These are phyloP conservation scores for Melastoma malabathricum DNA, from an alignment of 345 rosid genomes.

Conservation along the genomic window DNA sequence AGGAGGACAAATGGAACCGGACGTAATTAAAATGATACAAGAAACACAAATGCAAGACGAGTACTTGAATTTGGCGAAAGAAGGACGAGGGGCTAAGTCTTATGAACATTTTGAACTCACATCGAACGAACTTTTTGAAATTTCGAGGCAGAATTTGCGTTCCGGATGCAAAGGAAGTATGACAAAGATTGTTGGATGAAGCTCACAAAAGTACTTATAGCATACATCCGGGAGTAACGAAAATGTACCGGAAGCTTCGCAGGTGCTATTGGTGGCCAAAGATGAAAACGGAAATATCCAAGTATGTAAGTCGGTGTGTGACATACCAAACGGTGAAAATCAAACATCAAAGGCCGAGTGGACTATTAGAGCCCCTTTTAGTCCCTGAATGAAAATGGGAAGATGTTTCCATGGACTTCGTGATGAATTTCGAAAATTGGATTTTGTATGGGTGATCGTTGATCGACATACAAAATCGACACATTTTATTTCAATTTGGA, in stretches of 20 bases:
- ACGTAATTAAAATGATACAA: no score
- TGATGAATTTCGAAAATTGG: background rate
- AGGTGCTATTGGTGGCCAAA: background rate
- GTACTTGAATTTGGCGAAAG: no score
- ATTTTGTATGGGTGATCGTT: background rate
- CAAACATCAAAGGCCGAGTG: background rate
- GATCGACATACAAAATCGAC: background rate
- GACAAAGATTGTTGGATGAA: background rate
- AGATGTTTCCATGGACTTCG: background rate
- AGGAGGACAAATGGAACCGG: no score
- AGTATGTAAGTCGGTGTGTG: background rate
- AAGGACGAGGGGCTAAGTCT: no score
- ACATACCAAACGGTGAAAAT: background rate
- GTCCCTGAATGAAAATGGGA: background rate
- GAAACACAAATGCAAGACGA: no score
- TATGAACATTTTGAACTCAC: no score
- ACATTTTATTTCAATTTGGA: background rate
- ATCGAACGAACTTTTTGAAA: background rate
- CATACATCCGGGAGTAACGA: background rate
- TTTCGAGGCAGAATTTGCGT: background rate
- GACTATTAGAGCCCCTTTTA: background rate
- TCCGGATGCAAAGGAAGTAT: background rate
- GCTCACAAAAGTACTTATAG: background rate
- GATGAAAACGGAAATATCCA: background rate
- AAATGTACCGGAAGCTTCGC: background rate